Base-by-base conservation (phyloP, 2,329 filamentous ascomycete species). In the Trichoderma afroharzianum region DNA sequence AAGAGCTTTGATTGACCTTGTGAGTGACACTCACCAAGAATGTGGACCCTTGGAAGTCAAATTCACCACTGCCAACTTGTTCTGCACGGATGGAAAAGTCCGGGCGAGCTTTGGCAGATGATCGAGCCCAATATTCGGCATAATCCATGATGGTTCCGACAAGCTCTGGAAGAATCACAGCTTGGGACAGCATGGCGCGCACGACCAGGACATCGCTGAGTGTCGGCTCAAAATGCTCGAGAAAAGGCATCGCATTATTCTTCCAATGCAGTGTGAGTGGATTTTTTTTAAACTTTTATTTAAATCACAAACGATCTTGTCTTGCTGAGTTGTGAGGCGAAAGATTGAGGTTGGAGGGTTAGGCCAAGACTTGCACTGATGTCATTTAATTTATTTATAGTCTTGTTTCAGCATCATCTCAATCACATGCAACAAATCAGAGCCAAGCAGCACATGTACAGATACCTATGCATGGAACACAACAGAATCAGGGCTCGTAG, bases 41-140 rank as follows among this genome's bases (percentile, higher is more conserved):
- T 24, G 1, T 30, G 6, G 11, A 28, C n/a, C 26, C 71, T 26
- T 71, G 36, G 9, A 53, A 55, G 21, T 57, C 39, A 18, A 47
- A 47, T n/a, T 43, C 39, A 18, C 47, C 59, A 15, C 4, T 8
- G 1, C 58, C 59, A n/a, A 18, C 26, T 8, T 11, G 7, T 7
- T 12, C 3, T 24, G 71, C 67, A 4, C 3, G 14, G 21, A 72
- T 62, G 5, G 9, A 18, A 14, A 32, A 21, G 3, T 70, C 2
- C 7, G 50, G 79, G 26, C 79, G 74, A 15, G 80, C 74, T 30
- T 77, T 77, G 39, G 79, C 81, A 63, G 76, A 78, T 2, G 85
- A 84, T 74, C 85, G 85, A 14, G 85, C 85, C 89, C 89, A 91
- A 78, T 91, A 91, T 78, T 90, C 88, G 68, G 88, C 89, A 28